phyloP scores from a whole-genome alignment of 805 yeast genomes.

The Starmerella kuoi region DNA sequence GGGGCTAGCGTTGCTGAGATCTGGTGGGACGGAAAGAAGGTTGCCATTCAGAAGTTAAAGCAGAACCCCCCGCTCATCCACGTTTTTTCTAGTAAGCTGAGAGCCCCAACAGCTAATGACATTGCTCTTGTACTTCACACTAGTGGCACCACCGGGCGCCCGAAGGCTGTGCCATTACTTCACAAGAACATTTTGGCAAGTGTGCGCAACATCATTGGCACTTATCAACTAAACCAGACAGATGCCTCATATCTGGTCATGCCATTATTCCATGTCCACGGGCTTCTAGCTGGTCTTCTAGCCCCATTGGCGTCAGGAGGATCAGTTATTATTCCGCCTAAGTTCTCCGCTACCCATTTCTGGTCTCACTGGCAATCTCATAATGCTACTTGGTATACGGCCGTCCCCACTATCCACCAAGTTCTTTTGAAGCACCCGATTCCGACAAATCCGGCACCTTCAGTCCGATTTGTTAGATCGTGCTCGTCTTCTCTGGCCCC shows the following conservation, averaged over 20 bases:
- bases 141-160: slow-evolving; percentile 65
- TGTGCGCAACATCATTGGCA: slow-evolving; percentile 44
- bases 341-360: slow-evolving; percentile 48
- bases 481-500: slow-evolving; percentile 66
- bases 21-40: slow-evolving; percentile 35
- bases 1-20: slow-evolving; percentile 42
- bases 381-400: slow-evolving; percentile 58
- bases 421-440: slow-evolving; percentile 43
- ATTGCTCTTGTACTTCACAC: slow-evolving; percentile 59
- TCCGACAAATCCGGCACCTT: slow-evolving; percentile 39
- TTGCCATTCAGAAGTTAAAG: slow-evolving; percentile 27
- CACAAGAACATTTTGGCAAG: slow-evolving; percentile 52
- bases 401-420: slow-evolving; percentile 66
- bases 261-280: slow-evolving; percentile 74
- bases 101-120: slow-evolving; percentile 35
- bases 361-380: slow-evolving; percentile 45
- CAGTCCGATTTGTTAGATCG: slow-evolving; percentile 54
- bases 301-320: slow-evolving; percentile 53
- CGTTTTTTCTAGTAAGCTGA: not conserved
- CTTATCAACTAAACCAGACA: slow-evolving; percentile 38
- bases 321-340: slow-evolving; percentile 46
- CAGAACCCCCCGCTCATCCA: not conserved
- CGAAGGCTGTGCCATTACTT: slow-evolving; percentile 62
- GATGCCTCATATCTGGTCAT: slow-evolving; percentile 56
- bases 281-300: slow-evolving; percentile 52